Base-by-base conservation (phyloP, 805 yeast species). In the Candida sonorensis region DNA sequence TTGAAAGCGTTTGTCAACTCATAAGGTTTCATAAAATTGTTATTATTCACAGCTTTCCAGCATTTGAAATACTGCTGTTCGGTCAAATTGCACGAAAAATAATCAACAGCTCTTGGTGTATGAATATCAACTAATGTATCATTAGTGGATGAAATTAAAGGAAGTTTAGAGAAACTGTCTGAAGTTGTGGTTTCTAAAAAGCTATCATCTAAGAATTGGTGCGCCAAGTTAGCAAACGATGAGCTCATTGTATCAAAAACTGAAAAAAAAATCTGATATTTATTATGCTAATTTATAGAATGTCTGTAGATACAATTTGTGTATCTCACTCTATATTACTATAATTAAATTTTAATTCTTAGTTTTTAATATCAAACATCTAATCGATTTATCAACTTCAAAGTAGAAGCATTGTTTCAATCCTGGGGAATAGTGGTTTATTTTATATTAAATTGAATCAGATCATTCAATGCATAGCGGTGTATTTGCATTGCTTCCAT, bases 21-120 rank as follows among this genome's bases (percentile, higher is more conserved):
- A 33, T 43, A 53, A 7, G 56, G 59, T 31, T 50, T 56, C 61
- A 57, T 53, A 27, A 53, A 51, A n/a, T 51, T 49, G 28, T 55
- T 53, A 26, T 55, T 53, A 35, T 55, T 55, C 14, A 59, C 55
- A 10, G 62, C 52, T 43, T 55, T 65, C 72, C 67, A 66, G 42
- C 66, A 67, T 40, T 46, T 55, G 46, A 45, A 57, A 17, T 62
- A 55, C 35, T 64, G 61, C 11, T 49, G 42, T 19, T 58, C 60
- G 1, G 57, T 50, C 36, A 65, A 56, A 7, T 50, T 43, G 18
- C 51, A 53, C 17, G 64, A 60, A 38, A 64, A 64, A 38, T 63
- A 65, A 45, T 66, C 74, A 36, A 67, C 61, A 7, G 58, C 57
- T 17, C 33, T 29, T 4, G 58, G 55, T 1, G 51, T 40, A 10